Evolutionary conservation across 2,329 filamentous ascomycete genomes (phyloP), one percentile per base, ranked within the genome.

Genomic region (Botrytis byssoidea): DNA sequence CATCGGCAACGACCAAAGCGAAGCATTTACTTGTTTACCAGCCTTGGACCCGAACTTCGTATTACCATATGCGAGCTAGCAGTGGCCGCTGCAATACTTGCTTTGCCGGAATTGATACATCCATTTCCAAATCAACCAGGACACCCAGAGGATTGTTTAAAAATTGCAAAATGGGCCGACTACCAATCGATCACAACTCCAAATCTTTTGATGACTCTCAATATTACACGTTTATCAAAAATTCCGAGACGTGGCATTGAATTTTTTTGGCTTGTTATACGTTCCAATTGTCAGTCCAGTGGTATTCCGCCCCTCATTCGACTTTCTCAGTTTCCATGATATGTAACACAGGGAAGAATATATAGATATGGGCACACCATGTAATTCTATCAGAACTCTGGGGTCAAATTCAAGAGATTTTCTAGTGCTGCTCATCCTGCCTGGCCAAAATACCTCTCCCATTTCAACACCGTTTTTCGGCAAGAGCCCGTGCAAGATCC

Each of bases 1-100:
- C 16, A 12, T 32, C 6, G 12, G 1, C 3, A 1, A n/a, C 12
- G 8, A 10, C 12, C 12, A 25, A 5, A 10, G 1, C 10, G 46
- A 18, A 14, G 35, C 20, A n/a, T n/a, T 20, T 4, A 37, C 22
- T 1, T 35, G 2, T 51, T 37, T 4, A 2, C 16, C 29, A 18
- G 25, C 3, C 29, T 66, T 48, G 20, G 9, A 48, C 42, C 12
- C 29, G 12, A 37, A 16, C 10, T 66, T 66, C 29, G 20, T 18
- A 18, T 51, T 2, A 9, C 10, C 8, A 37, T 48, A 20, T 51
- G 18, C 16, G 20, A 66, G 29, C 42, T 48, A 7, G 29, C 29
- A 35, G 8, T 66, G 22, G 44, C 29, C 10, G 29, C 29, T 48
- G 29, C 7, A 25, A 37, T 12, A 16, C 20, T 12, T 25, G 3